phyloP scores from a whole-genome alignment of 208 protist genomes.

The Leishmania aethiopica region DNA sequence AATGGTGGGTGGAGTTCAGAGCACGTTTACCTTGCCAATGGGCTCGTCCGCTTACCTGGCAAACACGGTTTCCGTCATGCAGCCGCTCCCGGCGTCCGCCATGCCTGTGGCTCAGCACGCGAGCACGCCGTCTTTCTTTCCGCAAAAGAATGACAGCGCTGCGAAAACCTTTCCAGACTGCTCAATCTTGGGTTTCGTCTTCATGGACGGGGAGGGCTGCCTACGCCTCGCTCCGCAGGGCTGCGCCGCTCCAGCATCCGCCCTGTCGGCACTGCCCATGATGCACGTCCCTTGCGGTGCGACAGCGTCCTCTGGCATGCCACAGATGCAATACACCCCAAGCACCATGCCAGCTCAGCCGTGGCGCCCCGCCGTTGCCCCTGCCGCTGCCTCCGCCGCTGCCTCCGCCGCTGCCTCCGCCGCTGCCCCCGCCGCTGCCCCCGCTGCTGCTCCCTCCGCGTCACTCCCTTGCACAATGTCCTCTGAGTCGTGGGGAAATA shows the following conservation, averaged over 20 bases:
- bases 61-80: not conserved
- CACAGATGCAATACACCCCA: not conserved
- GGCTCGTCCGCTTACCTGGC: not conserved
- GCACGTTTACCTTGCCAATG: not conserved
- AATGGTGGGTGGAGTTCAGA: not conserved
- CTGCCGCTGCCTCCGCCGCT: not conserved
- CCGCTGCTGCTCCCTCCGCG: not conserved
- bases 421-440: not conserved
- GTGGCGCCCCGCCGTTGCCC: not conserved
- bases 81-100: not conserved
- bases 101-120: constrained; percentile 1
- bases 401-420: too few species aligned
- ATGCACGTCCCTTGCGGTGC: not conserved
- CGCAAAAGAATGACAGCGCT: not conserved
- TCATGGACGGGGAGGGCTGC: constrained; percentile 19
- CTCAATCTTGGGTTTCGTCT: constrained; percentile 13
- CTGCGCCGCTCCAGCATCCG: not conserved
- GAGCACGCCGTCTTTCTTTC: not conserved
- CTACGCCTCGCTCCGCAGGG: constrained; percentile 6
- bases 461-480: not conserved
- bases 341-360: not conserved
- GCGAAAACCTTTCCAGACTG: constrained; percentile 4
- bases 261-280: not conserved
- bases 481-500: constrained; percentile 2
- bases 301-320: not conserved